Base-by-base conservation (phyloP, 1,139 yeast genomes). In the Debaryomycetaceae sp. region DNA sequence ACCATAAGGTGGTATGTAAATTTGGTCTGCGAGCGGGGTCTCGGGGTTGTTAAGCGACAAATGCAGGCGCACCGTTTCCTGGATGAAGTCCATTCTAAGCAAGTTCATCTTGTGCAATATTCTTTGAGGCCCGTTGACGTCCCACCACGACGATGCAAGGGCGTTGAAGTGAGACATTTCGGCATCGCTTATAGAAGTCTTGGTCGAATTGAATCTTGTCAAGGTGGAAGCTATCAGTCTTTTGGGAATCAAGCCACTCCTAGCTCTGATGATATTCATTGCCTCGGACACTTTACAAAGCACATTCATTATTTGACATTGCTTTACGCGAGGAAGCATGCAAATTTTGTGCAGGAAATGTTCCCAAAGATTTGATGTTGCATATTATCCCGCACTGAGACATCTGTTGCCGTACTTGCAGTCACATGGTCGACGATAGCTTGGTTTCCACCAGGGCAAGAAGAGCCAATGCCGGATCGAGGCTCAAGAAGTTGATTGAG, bases 121-220 rank as follows among this genome's bases (percentile, higher is more conserved):
- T 23, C 97, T 64, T 51, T 91, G 97, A 3, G 96, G 84, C 0
- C 98, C 98, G 42, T 80, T 63, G 12, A 84, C 80, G 49, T 93
- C 95, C 98, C 99, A 91, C 99, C 98, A 91, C 16, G 85, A 60
- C 10, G 82, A 70, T 1, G 99, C 98, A 31, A 91, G 64, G 21
- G 79, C 75, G 44, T 84, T 79, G 58, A 91, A 91, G 56, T 93
- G 98, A 11, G 71, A 56, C 52, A 80, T 65, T 53, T 91, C 97
- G 2, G 58, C 58, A 9, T 41, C 51, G 3, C 62, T 53, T 4
- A 64, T 57, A 3, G 65, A 49, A 1, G 76, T 69, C 10, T n/a
- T 10, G 12, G 5, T 24, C 4, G 27, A 12, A 7, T n/a, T 13
- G 12, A 9, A 13, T 13, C 15, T n/a, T 12, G 17, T 13, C 5